Evolutionary conservation across 225 moss, liverwort and hornwort genomes (phyloP).

Genomic region (Marchantia paleacea): DNA sequence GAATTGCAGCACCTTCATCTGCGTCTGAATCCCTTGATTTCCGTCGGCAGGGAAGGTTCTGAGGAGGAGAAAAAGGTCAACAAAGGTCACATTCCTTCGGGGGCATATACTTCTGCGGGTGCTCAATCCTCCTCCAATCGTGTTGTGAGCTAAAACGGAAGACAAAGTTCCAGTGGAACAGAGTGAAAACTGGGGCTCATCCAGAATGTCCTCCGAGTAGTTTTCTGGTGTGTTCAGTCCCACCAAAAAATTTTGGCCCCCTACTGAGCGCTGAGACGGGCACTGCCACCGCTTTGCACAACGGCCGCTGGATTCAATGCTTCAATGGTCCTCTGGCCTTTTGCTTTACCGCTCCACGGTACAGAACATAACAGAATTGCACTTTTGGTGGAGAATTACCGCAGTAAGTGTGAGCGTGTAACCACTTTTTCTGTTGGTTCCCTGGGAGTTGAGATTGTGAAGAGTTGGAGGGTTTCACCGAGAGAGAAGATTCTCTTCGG

Average conservation of each 20-base stretch:
- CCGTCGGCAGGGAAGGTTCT: background rate
- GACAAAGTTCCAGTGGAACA: background rate
- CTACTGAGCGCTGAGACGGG: background rate
- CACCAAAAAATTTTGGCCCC: background rate
- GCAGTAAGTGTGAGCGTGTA: no score
- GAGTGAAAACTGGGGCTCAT: background rate
- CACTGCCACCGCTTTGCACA: background rate
- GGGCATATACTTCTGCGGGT: background rate
- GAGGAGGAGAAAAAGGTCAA: background rate
- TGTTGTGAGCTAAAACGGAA: background rate
- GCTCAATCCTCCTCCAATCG: background rate
- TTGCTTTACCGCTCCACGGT: background rate
- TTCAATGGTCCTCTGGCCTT: background rate
- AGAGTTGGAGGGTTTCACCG: no score
- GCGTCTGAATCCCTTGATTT: background rate
- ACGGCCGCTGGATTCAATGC: background rate
- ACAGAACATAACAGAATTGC: no score
- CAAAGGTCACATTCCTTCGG: background rate
- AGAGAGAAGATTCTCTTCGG: no score
- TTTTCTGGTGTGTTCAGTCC: background rate
- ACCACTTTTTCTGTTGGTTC: no score
- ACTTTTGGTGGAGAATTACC: background rate
- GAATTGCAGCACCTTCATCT: background rate
- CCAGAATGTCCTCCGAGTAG: background rate
- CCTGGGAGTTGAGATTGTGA: no score